Conservation (phyloP, 148 eudicot genomes). For the Persicaria maculosa region DNA sequence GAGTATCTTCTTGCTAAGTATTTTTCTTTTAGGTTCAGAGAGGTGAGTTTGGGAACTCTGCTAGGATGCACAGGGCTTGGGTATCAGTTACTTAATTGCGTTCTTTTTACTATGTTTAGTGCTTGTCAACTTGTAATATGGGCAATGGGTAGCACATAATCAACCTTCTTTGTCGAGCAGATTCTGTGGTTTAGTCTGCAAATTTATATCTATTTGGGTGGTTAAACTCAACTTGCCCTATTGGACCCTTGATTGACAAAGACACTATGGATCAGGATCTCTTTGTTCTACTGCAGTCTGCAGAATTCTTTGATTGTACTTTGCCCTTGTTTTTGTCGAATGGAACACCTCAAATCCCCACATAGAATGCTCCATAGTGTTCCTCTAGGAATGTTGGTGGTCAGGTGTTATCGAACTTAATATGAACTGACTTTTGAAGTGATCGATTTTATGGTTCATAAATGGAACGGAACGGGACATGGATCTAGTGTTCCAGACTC, state of each 20-base stretch:
- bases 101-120: constrained; percentile 2
- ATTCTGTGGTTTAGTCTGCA: background rate
- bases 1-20: background rate
- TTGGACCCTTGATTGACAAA: background rate
- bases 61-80: constrained; percentile 5
- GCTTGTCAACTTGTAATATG: background rate
- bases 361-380: background rate
- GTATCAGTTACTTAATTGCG: background rate
- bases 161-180: background rate
- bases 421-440: background rate
- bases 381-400: background rate
- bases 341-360: background rate
- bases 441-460: background rate
- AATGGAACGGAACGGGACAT: background rate
- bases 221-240: background rate
- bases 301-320: background rate
- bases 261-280: background rate
- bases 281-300: background rate
- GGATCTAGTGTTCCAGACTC: background rate
- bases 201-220: background rate
- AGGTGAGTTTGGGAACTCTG: background rate
- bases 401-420: background rate
- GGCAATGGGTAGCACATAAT: background rate
- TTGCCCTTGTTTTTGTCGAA: background rate
- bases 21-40: background rate